phyloP scores from a whole-genome alignment of 768 basidiomycete genomes.

The Tricholoma flavovirens region DNA sequence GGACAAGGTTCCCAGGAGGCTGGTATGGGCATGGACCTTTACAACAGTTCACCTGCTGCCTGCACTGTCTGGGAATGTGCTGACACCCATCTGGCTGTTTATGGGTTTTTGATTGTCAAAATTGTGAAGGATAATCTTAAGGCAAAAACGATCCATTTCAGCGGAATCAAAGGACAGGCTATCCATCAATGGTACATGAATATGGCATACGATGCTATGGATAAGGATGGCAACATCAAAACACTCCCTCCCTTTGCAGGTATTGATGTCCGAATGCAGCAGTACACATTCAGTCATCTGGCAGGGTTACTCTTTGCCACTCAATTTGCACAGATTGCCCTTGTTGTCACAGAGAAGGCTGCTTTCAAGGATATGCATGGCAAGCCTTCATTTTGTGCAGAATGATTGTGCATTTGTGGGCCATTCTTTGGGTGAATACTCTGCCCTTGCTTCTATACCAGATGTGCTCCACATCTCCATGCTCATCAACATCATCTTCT shows the following conservation, averaged over 20 bases:
- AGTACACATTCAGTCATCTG: constrained; percentile 98
- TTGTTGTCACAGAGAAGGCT: constrained; percentile 97
- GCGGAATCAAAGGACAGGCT: constrained; percentile 97
- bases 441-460: constrained; percentile 95
- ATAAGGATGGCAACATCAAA: constrained; percentile 93
- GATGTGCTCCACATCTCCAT: constrained; percentile 96
- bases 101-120: constrained; percentile 98
- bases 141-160: constrained; percentile 97
- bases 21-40: constrained; percentile 99
- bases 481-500: constrained; percentile 97
- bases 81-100: constrained; percentile 89
- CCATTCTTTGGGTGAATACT: constrained; percentile 98
- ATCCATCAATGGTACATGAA: constrained; percentile 99
- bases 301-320: constrained; percentile 94
- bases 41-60: constrained; percentile 87
- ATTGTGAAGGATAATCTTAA: constrained; percentile 99
- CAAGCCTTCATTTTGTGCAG: constrained; percentile 83
- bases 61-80: constrained; percentile 97
- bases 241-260: constrained; percentile 94
- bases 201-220: constrained; percentile 96
- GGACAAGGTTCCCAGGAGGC: constrained; percentile 98
- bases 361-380: constrained; percentile 97
- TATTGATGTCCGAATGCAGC: constrained; percentile 89
- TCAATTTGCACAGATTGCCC: constrained; percentile 97
- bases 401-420: constrained; percentile 91